A percentile compares a stretch with the other conserved stretches of the same genome.
Conservation (phyloP, 2,329 filamentous ascomycete genomes). For the Aspergillus floridensis region DNA sequence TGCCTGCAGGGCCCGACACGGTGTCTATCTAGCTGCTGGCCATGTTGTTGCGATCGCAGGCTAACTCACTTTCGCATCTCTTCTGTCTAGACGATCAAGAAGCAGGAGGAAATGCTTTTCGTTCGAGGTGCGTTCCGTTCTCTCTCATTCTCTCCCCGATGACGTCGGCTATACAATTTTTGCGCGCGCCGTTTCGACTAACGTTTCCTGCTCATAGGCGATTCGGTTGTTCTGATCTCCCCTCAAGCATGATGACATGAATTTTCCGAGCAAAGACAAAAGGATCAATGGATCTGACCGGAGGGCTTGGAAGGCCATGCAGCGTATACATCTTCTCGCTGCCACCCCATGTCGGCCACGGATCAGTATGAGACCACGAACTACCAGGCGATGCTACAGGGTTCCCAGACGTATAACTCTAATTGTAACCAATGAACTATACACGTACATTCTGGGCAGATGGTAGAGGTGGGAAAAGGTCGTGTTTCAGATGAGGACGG, state of each 20-base stretch:
- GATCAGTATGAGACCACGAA: conserved; percentile 6
- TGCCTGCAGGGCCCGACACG: too few species aligned
- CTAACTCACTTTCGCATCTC: neutral
- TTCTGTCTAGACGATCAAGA: conserved; percentile 72
- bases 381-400: conserved; percentile 5
- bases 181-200: conserved; percentile 12
- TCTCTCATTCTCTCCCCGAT: neutral
- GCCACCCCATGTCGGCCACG: neutral
- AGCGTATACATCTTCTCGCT: neutral
- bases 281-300: neutral
- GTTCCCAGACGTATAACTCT: neutral
- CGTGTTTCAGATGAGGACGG: neutral
- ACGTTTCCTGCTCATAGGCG: conserved; percentile 50
- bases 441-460: neutral
- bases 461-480: neutral
- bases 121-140: conserved; percentile 71
- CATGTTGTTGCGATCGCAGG: neutral
- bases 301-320: neutral
- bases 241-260: conserved; percentile 49
- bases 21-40: neutral
- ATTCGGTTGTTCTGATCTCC: conserved; percentile 71
- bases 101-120: conserved; percentile 98
- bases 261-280: neutral
- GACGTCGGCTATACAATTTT: neutral
- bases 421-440: neutral